Evolutionary conservation across 2,329 filamentous ascomycete species (phyloP), one percentile per base, ranked within the genome.

Genomic region (Trichoderma gracile): DNA sequence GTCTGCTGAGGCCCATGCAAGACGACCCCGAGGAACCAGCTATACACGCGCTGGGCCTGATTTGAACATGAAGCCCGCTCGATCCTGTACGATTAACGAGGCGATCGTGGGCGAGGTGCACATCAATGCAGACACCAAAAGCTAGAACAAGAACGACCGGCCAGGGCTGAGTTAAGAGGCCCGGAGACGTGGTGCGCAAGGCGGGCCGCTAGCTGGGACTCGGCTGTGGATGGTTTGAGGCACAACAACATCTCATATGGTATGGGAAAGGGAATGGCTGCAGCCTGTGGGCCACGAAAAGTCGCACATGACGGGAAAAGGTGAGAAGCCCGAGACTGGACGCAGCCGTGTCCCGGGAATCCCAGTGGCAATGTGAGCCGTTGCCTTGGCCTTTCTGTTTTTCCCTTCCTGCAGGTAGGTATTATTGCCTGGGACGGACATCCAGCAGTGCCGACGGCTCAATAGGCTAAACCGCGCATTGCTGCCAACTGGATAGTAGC

Each of bases 151-250:
- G 57, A 52, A 61, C 57, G 23, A 33, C 57, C 47, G 57, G 57
- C 46, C 57, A 61, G 52, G 40, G 46, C 38, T 52, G 47, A 47
- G n/a, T 62, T 62, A 54, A 54, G 59, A 62, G 59, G 47, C 49
- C 49, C 49, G 6, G 49, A 62, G 49, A 50, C 33, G 56, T 49
- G 47, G 49, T 45, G 46, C 42, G 25, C 47, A 38, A 19, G 47
- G 49, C 49, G 59, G 59, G 49, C 43, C 57, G 42, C 57, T 43
- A 53, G 38, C 23, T 21, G 30, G n/a, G 27, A 42, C 40, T 25
- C 27, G 25, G 47, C 59, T 46, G 19, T 27, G 14, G 49, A 27
- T 53, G 49, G 47, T 2, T 38, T 45, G 49, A 54, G 57, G 59
- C 59, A 46, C 38, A 46, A 49, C 38, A 38, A 49, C 40, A 27